Conservation (phyloP, 108 stramenopile genomes). For the Pseudonitzschia pungens region DNA sequence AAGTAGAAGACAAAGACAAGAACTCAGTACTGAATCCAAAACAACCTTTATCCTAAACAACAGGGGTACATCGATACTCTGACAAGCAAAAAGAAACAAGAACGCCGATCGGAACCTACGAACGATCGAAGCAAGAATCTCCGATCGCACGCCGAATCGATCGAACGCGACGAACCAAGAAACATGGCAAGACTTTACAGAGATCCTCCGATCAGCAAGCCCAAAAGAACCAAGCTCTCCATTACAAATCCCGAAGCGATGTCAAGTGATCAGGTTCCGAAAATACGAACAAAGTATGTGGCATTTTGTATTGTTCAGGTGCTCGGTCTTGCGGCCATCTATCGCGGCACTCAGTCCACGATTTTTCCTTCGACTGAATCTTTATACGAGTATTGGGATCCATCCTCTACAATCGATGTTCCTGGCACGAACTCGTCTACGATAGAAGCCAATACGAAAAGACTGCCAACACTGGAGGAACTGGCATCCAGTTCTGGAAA, state of each 20-base stretch:
- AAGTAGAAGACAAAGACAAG: too few species aligned
- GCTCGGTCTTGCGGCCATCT: not conserved
- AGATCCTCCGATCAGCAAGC: too few species aligned
- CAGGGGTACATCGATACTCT: too few species aligned
- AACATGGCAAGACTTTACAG: too few species aligned
- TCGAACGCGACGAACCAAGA: too few species aligned
- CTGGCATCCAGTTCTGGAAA: not conserved
- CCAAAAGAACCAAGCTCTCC: too few species aligned
- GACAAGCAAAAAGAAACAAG: too few species aligned
- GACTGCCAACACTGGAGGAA: conserved; percentile 8
- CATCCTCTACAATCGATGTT: not conserved
- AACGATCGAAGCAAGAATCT: too few species aligned
- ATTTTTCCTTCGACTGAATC: not conserved
- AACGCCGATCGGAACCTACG: too few species aligned
- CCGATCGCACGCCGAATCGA: too few species aligned
- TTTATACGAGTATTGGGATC: not conserved
- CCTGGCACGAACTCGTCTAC: not conserved
- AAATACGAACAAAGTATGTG: not conserved
- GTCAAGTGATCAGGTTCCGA: not conserved
- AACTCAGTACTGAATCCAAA: too few species aligned
- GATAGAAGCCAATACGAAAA: not conserved
- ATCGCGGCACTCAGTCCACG: not conserved
- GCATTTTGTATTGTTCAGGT: not conserved
- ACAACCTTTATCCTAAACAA: too few species aligned
- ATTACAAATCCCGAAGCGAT: not conserved